Evolutionary conservation across 352 stramenopile genomes (phyloP).

Genomic region (Globisporangium radiosum): DNA sequence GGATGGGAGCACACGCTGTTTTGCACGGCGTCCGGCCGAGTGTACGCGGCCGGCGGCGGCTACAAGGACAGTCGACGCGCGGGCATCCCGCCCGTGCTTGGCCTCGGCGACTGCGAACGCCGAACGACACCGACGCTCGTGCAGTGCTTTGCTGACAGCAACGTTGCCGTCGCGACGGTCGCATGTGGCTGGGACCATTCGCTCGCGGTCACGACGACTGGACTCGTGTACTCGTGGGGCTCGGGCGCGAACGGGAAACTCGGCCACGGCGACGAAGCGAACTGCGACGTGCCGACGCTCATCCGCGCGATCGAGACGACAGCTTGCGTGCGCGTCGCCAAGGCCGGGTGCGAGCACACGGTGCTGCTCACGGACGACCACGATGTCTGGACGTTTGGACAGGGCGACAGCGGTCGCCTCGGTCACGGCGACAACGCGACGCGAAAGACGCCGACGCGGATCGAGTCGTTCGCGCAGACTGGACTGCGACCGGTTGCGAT

Average conservation of each 20-base stretch:
- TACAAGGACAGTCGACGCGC: constrained; percentile 83
- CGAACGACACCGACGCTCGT: constrained; percentile 52
- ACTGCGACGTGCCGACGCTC: constrained; percentile 49
- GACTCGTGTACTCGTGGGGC: constrained; percentile 70
- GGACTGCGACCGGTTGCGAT: constrained; percentile 59
- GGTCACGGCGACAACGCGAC: constrained; percentile 66
- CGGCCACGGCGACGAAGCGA: constrained; percentile 79
- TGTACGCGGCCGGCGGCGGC: constrained; percentile 71
- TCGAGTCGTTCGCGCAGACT: constrained; percentile 48
- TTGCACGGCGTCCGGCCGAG: constrained; percentile 47
- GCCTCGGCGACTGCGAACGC: constrained; percentile 63
- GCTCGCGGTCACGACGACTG: constrained; percentile 49
- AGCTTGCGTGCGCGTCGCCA: constrained; percentile 44
- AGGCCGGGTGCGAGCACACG: constrained; percentile 79
- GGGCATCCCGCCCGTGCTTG: constrained; percentile 74
- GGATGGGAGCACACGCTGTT: constrained; percentile 84
- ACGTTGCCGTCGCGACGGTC: constrained; percentile 56
- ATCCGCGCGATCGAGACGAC: constrained; percentile 43
- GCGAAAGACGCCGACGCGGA: constrained; percentile 43
- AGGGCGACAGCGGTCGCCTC: constrained; percentile 74
- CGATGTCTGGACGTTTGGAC: constrained; percentile 75
- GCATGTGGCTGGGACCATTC: constrained; percentile 83
- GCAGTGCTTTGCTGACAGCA: constrained; percentile 37
- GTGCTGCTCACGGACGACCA: constrained; percentile 47
- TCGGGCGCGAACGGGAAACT: constrained; percentile 79